Base-by-base conservation (phyloP, 176 grass and related monocot species). In the Sorghum bicolor region DNA sequence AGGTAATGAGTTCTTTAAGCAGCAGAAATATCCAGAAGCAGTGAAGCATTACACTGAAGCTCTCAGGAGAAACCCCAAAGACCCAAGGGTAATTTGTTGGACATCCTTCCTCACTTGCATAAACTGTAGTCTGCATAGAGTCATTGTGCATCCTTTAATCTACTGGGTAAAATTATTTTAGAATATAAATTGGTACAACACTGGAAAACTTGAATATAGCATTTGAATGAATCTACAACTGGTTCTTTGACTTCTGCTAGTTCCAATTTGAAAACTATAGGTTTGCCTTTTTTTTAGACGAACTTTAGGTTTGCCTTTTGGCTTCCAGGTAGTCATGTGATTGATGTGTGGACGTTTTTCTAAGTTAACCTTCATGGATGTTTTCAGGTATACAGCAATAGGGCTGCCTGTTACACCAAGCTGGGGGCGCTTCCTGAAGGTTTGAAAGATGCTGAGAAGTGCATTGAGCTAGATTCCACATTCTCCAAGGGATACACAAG, bases 401-500 rank as follows among this genome's bases (percentile, higher is more conserved):
- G 96, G 79, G 96, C 96, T 80, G 96, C 96, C n/a, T 99, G 93
- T 82, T 99, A 99, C 71, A 96, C 96, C n/a, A 99, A 99, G 75
- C 44, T 99, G 36, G 96, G 86, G 74, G 96, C 96, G 22, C 82
- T 99, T 74, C 96, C 96, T 85, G 96, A 99, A 92, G 96, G 93
- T 83, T 86, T 99, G 43, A 99, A 99, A 83, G 96, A 99, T 81
- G 93, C 96, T 28, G 93, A 99, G 83, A 99, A 96, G 84, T 99
- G 96, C 82, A 94, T 99, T 72, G 93, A 99, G 78, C 71, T 99
- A 77, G 96, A 99, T 69, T 91, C 96, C 66, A 92, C 96, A 53
- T 99, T 99, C 78, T 82, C 93, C 67, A 99, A 99, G 64, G 96
- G 96, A 39, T 99, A 99, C 75, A 99, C 93, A 48, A 92, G 96